These are phyloP conservation scores for Fusarium coicis DNA, from an alignment of 2,329 filamentous ascomycete genomes.

Conservation along the genomic window DNA sequence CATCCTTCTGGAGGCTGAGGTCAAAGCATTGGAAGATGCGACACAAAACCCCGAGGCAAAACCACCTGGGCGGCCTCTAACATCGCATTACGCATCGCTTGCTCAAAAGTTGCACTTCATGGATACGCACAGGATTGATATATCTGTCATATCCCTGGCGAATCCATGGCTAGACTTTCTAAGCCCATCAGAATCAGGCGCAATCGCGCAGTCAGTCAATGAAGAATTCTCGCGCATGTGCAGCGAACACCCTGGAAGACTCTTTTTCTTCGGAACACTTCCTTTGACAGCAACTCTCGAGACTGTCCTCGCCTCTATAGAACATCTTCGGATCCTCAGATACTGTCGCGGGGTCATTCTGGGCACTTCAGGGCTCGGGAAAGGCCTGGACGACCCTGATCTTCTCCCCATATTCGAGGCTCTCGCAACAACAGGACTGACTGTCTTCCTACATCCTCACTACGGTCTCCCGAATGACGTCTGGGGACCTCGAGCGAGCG, in stretches of 20 bases:
- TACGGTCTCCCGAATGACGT: constrained; percentile 86
- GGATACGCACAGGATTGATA: constrained; percentile 82
- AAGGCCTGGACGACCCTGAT: constrained; percentile 80
- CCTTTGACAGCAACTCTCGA: constrained; percentile 76
- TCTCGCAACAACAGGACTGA: constrained; percentile 70
- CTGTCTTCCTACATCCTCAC: constrained; percentile 90
- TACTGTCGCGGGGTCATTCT: constrained; percentile 88
- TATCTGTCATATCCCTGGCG: constrained; percentile 87
- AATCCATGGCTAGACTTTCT: constrained; percentile 97
- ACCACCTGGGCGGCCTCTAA: constrained; percentile 82
- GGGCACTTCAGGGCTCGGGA: constrained; percentile 83
- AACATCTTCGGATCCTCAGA: constrained; percentile 67
- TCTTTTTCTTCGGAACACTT: constrained; percentile 86
- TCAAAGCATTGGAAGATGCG: constrained; percentile 59
- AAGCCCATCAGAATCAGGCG: constrained; percentile 66
- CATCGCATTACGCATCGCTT: constrained; percentile 84
- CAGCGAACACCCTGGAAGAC: constrained; percentile 68
- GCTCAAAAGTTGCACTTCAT: constrained; percentile 86
- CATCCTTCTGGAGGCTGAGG: constrained; percentile 69
- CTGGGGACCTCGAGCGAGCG: constrained; percentile 75
- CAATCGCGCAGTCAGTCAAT: constrained; percentile 76
- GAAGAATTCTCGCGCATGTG: constrained; percentile 81
- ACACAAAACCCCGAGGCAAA: constrained; percentile 64
- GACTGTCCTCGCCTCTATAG: constrained; percentile 72
- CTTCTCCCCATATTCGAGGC: constrained; percentile 79